phyloP scores from a whole-genome alignment of 129 eudicot genomes.

The Scalesia atractyloides region DNA sequence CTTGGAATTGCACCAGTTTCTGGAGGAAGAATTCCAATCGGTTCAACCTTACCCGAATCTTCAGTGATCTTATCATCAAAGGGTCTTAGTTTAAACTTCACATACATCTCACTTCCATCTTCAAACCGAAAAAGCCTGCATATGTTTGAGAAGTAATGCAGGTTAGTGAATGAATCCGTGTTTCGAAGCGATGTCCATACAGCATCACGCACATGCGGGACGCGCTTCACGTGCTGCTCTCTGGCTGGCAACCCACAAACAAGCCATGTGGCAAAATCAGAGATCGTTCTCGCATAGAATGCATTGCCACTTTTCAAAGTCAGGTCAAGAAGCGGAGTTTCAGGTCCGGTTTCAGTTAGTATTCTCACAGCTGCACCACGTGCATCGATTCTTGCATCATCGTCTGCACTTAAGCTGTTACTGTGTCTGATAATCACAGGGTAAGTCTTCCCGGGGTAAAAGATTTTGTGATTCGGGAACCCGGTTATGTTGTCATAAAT shows the following conservation, averaged over 20 bases:
- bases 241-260: slow-evolving; percentile 77
- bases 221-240: slow-evolving; percentile 73
- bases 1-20: slow-evolving; percentile 91
- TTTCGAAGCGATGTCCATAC: slow-evolving; percentile 76
- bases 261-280: slow-evolving; percentile 87
- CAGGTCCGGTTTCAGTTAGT: slow-evolving; percentile 37
- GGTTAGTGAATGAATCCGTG: slow-evolving; percentile 56
- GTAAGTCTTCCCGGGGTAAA: slow-evolving; percentile 61
- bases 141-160: slow-evolving; percentile 82
- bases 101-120: slow-evolving; percentile 81
- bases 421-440: slow-evolving; percentile 75
- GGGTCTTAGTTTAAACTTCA: slow-evolving; percentile 72
- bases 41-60: slow-evolving; percentile 72
- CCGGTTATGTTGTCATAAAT: slow-evolving; percentile 59
- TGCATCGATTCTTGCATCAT: slow-evolving; percentile 88
- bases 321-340: slow-evolving; percentile 63
- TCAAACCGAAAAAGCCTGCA: slow-evolving; percentile 70
- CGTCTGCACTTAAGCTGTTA: slow-evolving; percentile 85
- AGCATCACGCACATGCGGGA: slow-evolving; percentile 78
- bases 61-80: slow-evolving; percentile 52
- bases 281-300: slow-evolving; percentile 76
- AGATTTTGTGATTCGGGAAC: slow-evolving; percentile 68
- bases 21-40: slow-evolving; percentile 75
- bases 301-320: slow-evolving; percentile 85
- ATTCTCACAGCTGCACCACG: slow-evolving; percentile 85